Evolutionary conservation across 169 alveolate genomes (phyloP), one percentile per base, ranked within the genome.

Genomic region (Eimeria sp.): DNA sequence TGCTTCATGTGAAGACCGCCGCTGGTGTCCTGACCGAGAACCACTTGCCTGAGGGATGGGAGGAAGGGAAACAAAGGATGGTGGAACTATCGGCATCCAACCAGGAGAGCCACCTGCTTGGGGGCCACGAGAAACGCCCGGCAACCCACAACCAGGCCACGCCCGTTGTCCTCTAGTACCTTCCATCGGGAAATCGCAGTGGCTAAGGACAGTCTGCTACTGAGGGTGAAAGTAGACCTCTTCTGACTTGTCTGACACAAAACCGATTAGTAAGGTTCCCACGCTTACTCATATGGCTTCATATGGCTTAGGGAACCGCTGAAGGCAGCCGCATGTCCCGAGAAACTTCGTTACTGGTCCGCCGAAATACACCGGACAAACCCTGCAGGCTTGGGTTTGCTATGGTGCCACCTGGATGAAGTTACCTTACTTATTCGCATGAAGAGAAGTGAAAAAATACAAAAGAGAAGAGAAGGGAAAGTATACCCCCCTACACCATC

Each of bases 131-230:
- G 80, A 49, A 70, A 49, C 47, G 49, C 80, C 49, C 10, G 80
- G 80, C 51, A 51, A 34, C 80, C 80, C 80, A 70, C 80, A 30
- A 30, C 80, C 80, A 70, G 80, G n/a, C 80, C 80, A 70, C 49
- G 87, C 61, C 5, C 65, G 87, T 25, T 22, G 87, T 76, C 87
- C 63, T 4, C 87, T 63, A 20, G 63, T 20, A 47, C 86, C 61
- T n/a, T 76, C 43, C 87, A 76, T 76, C 65, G 87, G 87, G 61
- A 45, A 6, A 3, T 45, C 14, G 10, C 45, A 47, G 25, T 11
- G 40, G 45, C 11, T 22, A 30, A 45, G 7, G 4, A 20, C 63
- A 22, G 34, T 47, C 43, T n/a, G 87, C 87, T 76, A 22, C 87
- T 43, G 27, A 30, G 47, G 80, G 34, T 13, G 45, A 0, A 5